These are phyloP conservation scores for Blastocystis sp. DNA, from an alignment of 352 stramenopile species.

Conservation along the genomic window DNA sequence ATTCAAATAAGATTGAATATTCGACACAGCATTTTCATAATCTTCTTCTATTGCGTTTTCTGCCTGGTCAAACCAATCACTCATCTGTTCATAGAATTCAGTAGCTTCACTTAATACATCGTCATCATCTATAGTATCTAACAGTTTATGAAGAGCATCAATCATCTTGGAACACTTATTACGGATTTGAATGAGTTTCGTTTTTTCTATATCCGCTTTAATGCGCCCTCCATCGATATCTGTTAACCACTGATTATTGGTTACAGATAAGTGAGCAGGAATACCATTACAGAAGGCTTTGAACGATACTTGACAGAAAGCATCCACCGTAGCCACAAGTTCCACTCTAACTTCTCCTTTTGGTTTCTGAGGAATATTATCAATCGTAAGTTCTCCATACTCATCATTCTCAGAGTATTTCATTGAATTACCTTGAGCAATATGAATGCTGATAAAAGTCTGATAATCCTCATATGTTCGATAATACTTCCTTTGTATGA, in stretches of 20 bases:
- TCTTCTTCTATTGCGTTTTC: neutral
- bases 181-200: neutral
- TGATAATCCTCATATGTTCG: neutral
- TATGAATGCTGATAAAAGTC: neutral
- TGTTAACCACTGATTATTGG: neutral
- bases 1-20: neutral
- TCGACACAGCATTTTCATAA: neutral
- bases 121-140: neutral
- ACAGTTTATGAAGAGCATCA: neutral
- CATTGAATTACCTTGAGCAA: conserved; percentile 16
- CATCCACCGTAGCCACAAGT: neutral
- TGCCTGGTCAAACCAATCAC: neutral
- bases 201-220: neutral
- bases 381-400: neutral
- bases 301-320: neutral
- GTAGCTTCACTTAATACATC: neutral
- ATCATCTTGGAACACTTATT: neutral
- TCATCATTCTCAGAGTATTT: conserved; percentile 22
- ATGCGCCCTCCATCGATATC: neutral
- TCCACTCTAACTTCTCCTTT: conserved; percentile 8
- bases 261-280: neutral
- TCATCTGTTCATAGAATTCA: neutral
- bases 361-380: neutral
- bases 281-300: neutral
- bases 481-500: neutral